These are phyloP conservation scores for Oryza glaberrima DNA, from an alignment of 176 grass and related monocot genomes.

Conservation along the genomic window DNA sequence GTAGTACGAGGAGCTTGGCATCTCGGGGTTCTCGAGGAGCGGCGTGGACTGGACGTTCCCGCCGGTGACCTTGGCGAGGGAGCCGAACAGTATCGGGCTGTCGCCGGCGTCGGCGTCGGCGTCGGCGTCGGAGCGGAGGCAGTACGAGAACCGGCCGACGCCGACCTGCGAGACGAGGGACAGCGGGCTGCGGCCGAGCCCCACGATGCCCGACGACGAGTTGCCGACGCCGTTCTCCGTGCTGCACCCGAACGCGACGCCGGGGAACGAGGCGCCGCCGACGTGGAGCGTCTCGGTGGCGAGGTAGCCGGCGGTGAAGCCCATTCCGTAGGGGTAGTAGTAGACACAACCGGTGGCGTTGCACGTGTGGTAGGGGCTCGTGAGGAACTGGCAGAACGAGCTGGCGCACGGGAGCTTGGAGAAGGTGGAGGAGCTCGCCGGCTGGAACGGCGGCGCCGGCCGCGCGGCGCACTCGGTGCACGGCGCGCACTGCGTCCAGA, in stretches of 20 bases:
- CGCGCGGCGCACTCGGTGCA: constrained; percentile 53
- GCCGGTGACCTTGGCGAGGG: constrained; percentile 44
- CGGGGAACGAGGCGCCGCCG: background rate
- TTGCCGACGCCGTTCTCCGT: constrained; percentile 41
- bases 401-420: constrained; percentile 38
- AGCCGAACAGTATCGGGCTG: constrained; percentile 58
- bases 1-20: constrained; percentile 41
- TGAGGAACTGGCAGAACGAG: constrained; percentile 19
- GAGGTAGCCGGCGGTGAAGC: constrained; percentile 49
- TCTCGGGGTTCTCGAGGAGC: constrained; percentile 40
- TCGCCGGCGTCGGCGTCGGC: constrained; percentile 1
- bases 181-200: constrained; percentile 46
- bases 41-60: constrained; percentile 45
- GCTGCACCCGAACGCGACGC: constrained; percentile 62
- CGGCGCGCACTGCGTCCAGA: constrained; percentile 76
- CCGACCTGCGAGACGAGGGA: constrained; percentile 61
- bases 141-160: constrained; percentile 60
- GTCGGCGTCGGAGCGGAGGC: constrained; percentile 43
- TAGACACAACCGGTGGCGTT: constrained; percentile 53
- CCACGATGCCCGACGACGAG: constrained; percentile 50
- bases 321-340: constrained; percentile 43
- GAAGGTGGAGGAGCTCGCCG: constrained; percentile 48
- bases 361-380: constrained; percentile 24
- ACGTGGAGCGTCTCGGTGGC: constrained; percentile 44
- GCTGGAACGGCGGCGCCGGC: constrained; percentile 57